phyloP scores from a whole-genome alignment of 768 basidiomycete genomes.

The Tylopilus plumbeoviolaceoides region DNA sequence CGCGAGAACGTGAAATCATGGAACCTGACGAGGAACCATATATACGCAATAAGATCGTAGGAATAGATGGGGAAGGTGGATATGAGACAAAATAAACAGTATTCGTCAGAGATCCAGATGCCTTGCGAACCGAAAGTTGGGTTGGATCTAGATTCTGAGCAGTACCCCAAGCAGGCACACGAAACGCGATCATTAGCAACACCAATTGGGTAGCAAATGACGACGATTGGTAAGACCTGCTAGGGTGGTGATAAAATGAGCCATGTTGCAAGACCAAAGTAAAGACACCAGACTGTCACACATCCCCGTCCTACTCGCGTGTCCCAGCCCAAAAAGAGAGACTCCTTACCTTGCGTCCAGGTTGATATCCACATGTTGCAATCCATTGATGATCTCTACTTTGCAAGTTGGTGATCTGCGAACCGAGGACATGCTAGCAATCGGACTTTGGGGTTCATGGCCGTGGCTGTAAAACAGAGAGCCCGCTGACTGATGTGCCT shows the following conservation, averaged over 20 bases:
- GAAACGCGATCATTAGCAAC: slow-evolving; percentile 50
- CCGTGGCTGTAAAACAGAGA: slow-evolving; percentile 8
- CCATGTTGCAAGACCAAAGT: slow-evolving; percentile 8
- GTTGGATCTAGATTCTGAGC: slow-evolving; percentile 40
- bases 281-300: slow-evolving; percentile 30
- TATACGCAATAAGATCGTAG: slow-evolving; percentile 82
- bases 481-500: not conserved
- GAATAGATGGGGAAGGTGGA: slow-evolving; percentile 41
- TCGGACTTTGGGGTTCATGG: slow-evolving; percentile 17
- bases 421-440: slow-evolving; percentile 32
- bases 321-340: slow-evolving; percentile 30
- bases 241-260: slow-evolving; percentile 19
- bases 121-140: slow-evolving; percentile 63
- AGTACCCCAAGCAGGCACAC: slow-evolving; percentile 57
- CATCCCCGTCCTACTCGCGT: slow-evolving; percentile 13
- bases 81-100: slow-evolving; percentile 95
- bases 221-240: slow-evolving; percentile 61
- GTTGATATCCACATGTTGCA: slow-evolving; percentile 51
- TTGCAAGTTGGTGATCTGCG: slow-evolving; percentile 37
- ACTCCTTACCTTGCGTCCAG: slow-evolving; percentile 69
- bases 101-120: slow-evolving; percentile 92
- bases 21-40: slow-evolving; percentile 85
- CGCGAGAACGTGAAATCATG: slow-evolving; percentile 83
- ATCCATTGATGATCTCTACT: slow-evolving; percentile 51
- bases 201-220: slow-evolving; percentile 54